phyloP scores from a whole-genome alignment of 805 yeast species.

The Tetrapisispora pingtungensis region DNA sequence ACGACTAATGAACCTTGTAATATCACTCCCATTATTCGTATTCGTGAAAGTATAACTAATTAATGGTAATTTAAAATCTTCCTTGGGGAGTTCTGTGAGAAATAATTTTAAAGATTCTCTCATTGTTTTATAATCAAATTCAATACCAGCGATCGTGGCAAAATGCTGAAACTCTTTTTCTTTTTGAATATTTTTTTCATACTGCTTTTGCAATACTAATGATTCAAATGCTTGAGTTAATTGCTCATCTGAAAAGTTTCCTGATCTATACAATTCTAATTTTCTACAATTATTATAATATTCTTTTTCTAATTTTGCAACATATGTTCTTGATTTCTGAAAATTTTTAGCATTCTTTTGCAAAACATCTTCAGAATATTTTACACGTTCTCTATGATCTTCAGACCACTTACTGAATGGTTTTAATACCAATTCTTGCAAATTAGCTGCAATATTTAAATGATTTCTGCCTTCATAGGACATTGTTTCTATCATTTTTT shows the following conservation, averaged over 20 bases:
- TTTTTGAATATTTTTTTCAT: constrained; percentile 15
- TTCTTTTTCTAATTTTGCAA: constrained; percentile 46
- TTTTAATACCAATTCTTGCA: constrained; percentile 47
- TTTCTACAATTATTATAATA: constrained; percentile 72
- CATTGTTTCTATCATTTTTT: constrained; percentile 41
- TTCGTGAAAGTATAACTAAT: constrained; percentile 29
- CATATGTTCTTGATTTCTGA: constrained; percentile 36
- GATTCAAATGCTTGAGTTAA: constrained; percentile 16
- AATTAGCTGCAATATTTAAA: constrained; percentile 53
- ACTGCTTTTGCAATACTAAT: constrained; percentile 16
- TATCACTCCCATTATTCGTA: constrained; percentile 28
- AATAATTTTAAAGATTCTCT: constrained; percentile 35
- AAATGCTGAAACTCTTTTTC: constrained; percentile 25
- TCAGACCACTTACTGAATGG: constrained; percentile 71
- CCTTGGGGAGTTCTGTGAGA: constrained; percentile 42
- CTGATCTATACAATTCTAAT: constrained; percentile 47
- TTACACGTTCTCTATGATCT: constrained; percentile 60
- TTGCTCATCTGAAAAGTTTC: constrained; percentile 15
- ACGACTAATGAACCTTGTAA: constrained; percentile 23
- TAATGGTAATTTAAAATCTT: constrained; percentile 52
- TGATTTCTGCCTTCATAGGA: constrained; percentile 54
- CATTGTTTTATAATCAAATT: constrained; percentile 27
- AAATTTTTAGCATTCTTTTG: constrained; percentile 42
- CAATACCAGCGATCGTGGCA: constrained; percentile 23
- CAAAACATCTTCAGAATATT: constrained; percentile 47